A percentile compares a stretch with the other conserved stretches of the same genome.
phyloP scores from a whole-genome alignment of 441 rosid species.

The Populus hybrid region DNA sequence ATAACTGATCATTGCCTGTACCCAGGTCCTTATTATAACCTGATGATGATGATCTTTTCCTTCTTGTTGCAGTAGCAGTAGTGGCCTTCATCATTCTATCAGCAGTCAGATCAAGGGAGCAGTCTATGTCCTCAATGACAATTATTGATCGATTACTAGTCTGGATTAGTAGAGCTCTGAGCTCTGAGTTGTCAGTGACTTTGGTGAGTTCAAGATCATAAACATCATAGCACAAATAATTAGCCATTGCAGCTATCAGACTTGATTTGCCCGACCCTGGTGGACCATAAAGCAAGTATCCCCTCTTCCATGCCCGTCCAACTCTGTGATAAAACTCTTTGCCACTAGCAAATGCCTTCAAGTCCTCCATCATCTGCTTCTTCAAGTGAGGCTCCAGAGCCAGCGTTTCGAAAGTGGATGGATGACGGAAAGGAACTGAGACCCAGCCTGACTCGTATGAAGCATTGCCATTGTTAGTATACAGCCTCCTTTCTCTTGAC shows the following conservation, averaged over 20 bases:
- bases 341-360: conserved; percentile 51
- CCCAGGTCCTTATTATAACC: conserved; percentile 30
- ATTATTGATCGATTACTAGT: conserved; percentile 78
- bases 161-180: conserved; percentile 65
- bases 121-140: conserved; percentile 91
- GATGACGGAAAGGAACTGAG: conserved; percentile 86
- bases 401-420: conserved; percentile 79
- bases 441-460: conserved; percentile 53
- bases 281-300: conserved; percentile 68
- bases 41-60: conserved; percentile 23
- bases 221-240: conserved; percentile 61
- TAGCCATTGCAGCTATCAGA: conserved; percentile 88
- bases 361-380: conserved; percentile 51
- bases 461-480: conserved; percentile 42
- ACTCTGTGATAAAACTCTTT: conserved; percentile 64
- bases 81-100: conserved; percentile 29
- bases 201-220: conserved; percentile 76
- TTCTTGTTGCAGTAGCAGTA: conserved; percentile 35
- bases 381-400: conserved; percentile 76
- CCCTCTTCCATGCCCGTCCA: conserved; percentile 82
- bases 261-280: conserved; percentile 86
- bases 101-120: conserved; percentile 61
- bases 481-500: conserved; percentile 41
- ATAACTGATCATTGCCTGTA: conserved; percentile 27
- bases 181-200: conserved; percentile 68